Evolutionary conservation across 495 filamentous ascomycete species (phyloP).

Genomic region (Penicillium desertorum): DNA sequence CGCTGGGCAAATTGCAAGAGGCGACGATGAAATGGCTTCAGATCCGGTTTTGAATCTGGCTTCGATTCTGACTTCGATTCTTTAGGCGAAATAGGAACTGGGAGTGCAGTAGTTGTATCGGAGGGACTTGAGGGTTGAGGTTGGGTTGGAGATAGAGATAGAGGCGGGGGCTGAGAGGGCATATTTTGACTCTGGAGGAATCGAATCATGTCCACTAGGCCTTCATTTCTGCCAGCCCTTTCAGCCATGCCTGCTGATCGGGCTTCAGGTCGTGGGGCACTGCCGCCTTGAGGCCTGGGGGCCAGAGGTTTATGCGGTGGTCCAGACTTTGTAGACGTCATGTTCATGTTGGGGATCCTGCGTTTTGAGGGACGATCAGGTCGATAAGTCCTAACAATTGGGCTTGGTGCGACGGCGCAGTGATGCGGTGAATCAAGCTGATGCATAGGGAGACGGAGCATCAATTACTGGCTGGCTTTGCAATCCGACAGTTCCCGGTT

Average conservation of each 20-base stretch:
- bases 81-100: conserved; percentile 17
- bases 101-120: conserved; percentile 28
- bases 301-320: conserved; percentile 17
- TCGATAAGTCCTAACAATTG: conserved; percentile 43
- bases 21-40: conserved; percentile 44
- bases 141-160: conserved; percentile 4
- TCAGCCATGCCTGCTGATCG: conserved; percentile 30
- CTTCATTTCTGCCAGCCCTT: conserved; percentile 32
- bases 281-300: conserved; percentile 9
- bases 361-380: conserved; percentile 32
- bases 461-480: conserved; percentile 24
- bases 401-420: conserved; percentile 42
- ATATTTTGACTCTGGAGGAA: conserved; percentile 40
- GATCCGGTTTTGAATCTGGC: conserved; percentile 2
- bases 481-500: conserved; percentile 17
- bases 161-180: conserved; percentile 12
- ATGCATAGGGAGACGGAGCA: conserved; percentile 35
- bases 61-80: background rate
- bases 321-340: conserved; percentile 25
- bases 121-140: conserved; percentile 8
- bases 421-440: conserved; percentile 30
- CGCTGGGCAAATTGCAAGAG: conserved; percentile 42
- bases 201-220: conserved; percentile 38
- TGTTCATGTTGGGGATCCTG: conserved; percentile 34
- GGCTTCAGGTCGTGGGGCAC: conserved; percentile 23